These are phyloP conservation scores for Discostella stelligeroides DNA, from an alignment of 108 stramenopile species.

Conservation along the genomic window DNA sequence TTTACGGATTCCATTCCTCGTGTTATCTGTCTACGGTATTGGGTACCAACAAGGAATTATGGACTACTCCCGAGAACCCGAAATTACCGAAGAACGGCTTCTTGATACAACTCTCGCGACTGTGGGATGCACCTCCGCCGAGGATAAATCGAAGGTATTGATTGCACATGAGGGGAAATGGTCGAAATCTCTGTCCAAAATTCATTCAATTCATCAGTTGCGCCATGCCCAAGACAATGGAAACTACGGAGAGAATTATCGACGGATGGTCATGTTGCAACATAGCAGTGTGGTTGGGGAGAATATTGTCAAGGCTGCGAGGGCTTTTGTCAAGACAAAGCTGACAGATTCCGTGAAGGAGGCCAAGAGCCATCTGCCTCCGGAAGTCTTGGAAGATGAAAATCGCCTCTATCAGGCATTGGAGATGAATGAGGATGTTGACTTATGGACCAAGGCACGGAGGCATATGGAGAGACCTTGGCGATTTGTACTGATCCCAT, in stretches of 20 bases:
- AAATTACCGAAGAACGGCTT: slow-evolving; percentile 29
- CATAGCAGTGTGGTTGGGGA: slow-evolving; percentile 57
- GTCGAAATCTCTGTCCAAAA: slow-evolving; percentile 27
- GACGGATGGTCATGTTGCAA: slow-evolving; percentile 35
- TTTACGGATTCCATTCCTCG: slow-evolving; percentile 64
- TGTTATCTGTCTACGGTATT: slow-evolving; percentile 65
- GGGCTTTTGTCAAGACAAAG: slow-evolving; percentile 66
- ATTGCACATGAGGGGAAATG: slow-evolving; percentile 51
- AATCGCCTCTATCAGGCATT: slow-evolving; percentile 30
- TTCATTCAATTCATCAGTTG: slow-evolving; percentile 15
- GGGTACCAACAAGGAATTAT: slow-evolving; percentile 81
- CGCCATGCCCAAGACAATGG: slow-evolving; percentile 5
- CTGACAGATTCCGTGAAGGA: slow-evolving; percentile 51
- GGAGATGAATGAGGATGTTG: slow-evolving; percentile 35
- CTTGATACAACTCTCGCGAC: slow-evolving; percentile 44
- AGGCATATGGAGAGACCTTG: slow-evolving; percentile 51
- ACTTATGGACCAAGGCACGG: slow-evolving; percentile 38
- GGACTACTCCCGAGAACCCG: slow-evolving; percentile 53
- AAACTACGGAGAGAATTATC: slow-evolving; percentile 22
- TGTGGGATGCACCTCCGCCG: slow-evolving; percentile 42
- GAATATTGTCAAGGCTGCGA: slow-evolving; percentile 77
- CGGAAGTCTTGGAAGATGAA: slow-evolving; percentile 41
- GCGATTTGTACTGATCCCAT: slow-evolving; percentile 64
- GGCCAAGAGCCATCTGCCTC: slow-evolving; percentile 35
- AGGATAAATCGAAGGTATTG: slow-evolving; percentile 35